phyloP scores from a whole-genome alignment of 768 basidiomycete species.

The Boletus reticulatus region DNA sequence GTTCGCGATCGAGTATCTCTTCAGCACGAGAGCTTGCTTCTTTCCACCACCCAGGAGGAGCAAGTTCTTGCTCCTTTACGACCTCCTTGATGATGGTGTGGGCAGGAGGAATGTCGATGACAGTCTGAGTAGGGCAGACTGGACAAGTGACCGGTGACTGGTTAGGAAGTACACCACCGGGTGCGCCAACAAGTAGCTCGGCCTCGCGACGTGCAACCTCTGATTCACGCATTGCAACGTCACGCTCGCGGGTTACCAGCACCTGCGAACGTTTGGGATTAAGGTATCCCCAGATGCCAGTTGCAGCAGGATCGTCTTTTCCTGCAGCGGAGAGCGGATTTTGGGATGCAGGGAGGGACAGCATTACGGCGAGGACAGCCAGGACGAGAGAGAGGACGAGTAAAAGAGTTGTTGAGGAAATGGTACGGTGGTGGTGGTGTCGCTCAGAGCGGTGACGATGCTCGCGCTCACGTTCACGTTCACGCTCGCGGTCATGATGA shows the following conservation, averaged over 20 bases:
- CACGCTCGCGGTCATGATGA: conserved; percentile 60
- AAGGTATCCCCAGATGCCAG: conserved; percentile 68
- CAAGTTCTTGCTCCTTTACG: conserved; percentile 75
- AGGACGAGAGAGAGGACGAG: conserved; percentile 83
- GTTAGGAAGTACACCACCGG: conserved; percentile 70
- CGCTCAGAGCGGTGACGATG: conserved; percentile 59
- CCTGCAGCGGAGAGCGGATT: conserved; percentile 29
- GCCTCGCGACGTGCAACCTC: conserved; percentile 90
- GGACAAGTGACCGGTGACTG: conserved; percentile 57
- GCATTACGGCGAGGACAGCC: conserved; percentile 88
- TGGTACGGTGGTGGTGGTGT: conserved; percentile 79
- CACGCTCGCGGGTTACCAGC: conserved; percentile 74
- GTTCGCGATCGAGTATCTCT: conserved; percentile 80
- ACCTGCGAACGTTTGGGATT: conserved; percentile 82
- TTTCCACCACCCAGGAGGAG: conserved; percentile 78
- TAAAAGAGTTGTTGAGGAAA: conserved; percentile 86
- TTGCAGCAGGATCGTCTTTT: conserved; percentile 37
- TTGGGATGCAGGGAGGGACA: conserved; percentile 69
- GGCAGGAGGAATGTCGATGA: conserved; percentile 55
- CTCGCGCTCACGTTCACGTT: conserved; percentile 51
- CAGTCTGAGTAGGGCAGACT: conserved; percentile 51
- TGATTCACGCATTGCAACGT: conserved; percentile 79
- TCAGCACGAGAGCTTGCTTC: conserved; percentile 70
- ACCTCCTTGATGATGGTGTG: conserved; percentile 89
- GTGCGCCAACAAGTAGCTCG: conserved; percentile 77